Conservation (phyloP, 176 grass and related monocot genomes). For the Zea mays region Zm-B73-REFERENCE-NAM-5.0 NC_050097.1:176890001-176890500, state of each 20-base stretch:
- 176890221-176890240: constrained; percentile 23
- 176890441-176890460: neutral
- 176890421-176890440: neutral
- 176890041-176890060: constrained; percentile 80
- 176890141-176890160: constrained; percentile 66
- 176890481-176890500: neutral
- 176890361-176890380: neutral
- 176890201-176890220: neutral
- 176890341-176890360: neutral
- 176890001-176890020: constrained; percentile 61
- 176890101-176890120: constrained; percentile 97
- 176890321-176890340: neutral
- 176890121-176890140: constrained; percentile 66
- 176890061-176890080: constrained; percentile 91
- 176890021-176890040: constrained; percentile 76
- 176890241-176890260: constrained; percentile 4
- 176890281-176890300: constrained; percentile 21
- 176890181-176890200: constrained; percentile 81
- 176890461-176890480: neutral
- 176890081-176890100: constrained; percentile 87
- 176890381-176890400: neutral
- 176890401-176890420: neutral
- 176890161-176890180: constrained; percentile 89
- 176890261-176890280: neutral
- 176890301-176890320: neutral